Evolutionary conservation across 768 basidiomycete species (phyloP), one percentile per base, ranked within the genome.

Genomic region (Leccinum subgranulosum): DNA sequence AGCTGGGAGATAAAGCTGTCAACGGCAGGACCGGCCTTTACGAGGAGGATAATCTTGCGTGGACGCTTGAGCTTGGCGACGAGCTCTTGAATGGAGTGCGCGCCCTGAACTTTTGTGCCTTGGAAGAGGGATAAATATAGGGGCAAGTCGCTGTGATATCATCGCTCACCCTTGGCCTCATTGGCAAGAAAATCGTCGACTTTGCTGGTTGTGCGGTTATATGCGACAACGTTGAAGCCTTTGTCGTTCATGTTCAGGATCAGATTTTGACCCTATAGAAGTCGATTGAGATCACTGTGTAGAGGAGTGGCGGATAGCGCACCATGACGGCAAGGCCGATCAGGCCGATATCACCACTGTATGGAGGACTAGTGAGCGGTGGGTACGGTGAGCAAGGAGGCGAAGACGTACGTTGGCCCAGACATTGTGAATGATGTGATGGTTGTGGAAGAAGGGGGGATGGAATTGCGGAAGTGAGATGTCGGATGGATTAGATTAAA

Each of bases 191-290:
- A 99, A 71, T 82, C 72, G 74, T 98, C 95, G 68, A 99, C 94
- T 76, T 99, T 99, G 78, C 85, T 87, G 60, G 87, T 90, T 45
- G 97, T 98, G 67, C 97, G 90, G 83, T 99, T 99, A 79, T 90
- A 99, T 12, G 92, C 94, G 64, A 94, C 88, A 67, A 99, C 97
- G 63, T 79, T 94, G 81, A 94, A 99, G 53, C 97, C 97, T 77
- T 99, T 99, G 82, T 99, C 97, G 75, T 97, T 97, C 92, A 97
- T 98, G 81, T 98, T 97, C 67, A 98, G 80, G 74, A 97, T 95
- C 72, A 97, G 75, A 74, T 96, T 97, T 85, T 96, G 94, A 69
- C 93, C 94, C 93, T 94, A 67, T 27, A 28, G 51, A 21, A 55
- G 49, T 58, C 29, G 54, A 41, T 58, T 39, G 23, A 55, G 31